Percentiles rank a stretch among this genome's conserved stretches.
Conservation (phyloP, 257 asterid genomes). For the Coffea canephora region DNA sequence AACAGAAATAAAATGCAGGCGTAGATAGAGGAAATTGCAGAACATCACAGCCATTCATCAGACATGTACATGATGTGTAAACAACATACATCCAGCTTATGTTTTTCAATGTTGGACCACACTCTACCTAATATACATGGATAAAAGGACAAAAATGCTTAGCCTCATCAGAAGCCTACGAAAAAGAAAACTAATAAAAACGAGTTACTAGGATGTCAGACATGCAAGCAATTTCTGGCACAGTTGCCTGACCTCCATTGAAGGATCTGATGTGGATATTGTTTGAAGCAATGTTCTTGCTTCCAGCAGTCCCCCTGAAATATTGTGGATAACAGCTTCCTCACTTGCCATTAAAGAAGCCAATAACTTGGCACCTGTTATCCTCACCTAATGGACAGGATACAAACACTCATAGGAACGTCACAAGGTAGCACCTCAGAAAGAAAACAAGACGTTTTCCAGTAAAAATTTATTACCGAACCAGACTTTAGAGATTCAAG, state of each 20-base stretch:
- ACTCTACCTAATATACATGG: background rate
- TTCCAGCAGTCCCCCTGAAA: constrained; percentile 51
- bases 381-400: constrained; percentile 56
- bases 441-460: background rate
- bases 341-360: constrained; percentile 77
- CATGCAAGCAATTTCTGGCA: constrained; percentile 67
- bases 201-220: constrained; percentile 33
- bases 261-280: constrained; percentile 50
- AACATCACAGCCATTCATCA: background rate
- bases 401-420: background rate
- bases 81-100: background rate
- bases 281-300: constrained; percentile 56
- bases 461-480: background rate
- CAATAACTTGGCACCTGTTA: constrained; percentile 64
- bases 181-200: background rate
- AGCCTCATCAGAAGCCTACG: background rate
- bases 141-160: background rate
- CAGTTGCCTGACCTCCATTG: constrained; percentile 49
- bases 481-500: too few species aligned
- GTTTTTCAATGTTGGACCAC: background rate
- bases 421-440: background rate
- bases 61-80: background rate
- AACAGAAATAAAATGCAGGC: background rate
- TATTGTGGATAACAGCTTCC: constrained; percentile 57
- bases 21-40: background rate